Conservation (phyloP, 2,329 filamentous ascomycete genomes). For the Colletotrichum orbiculare region DNA sequence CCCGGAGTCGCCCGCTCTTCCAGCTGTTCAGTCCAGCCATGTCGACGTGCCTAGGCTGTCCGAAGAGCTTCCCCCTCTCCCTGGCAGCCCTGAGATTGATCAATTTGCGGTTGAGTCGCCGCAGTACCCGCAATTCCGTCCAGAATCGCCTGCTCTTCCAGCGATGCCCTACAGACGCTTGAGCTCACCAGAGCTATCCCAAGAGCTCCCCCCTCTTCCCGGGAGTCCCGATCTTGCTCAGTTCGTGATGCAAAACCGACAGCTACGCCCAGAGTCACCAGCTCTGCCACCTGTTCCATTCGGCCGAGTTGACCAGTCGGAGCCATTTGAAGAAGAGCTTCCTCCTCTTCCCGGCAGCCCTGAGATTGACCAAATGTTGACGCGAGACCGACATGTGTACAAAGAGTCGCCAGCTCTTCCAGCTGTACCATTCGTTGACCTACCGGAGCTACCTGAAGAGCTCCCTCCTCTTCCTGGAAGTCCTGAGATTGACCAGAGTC, state of each 20-base stretch:
- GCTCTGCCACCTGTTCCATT: conserved; percentile 10
- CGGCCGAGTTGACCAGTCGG: background rate
- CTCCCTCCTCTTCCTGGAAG: conserved; percentile 24
- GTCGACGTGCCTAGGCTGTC: too few species aligned
- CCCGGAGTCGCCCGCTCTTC: conserved; percentile 32
- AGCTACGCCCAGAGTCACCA: conserved; percentile 15
- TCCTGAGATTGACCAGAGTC: background rate
- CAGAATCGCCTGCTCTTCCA: conserved; percentile 30
- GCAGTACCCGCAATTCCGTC: background rate
- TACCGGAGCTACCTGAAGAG: conserved; percentile 1
- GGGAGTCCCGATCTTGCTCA: too few species aligned
- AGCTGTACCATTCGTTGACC: background rate
- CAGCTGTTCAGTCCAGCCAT: conserved; percentile 12
- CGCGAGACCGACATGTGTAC: background rate
- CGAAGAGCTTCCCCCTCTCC: background rate
- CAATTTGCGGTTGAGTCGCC: background rate
- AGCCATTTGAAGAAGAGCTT: conserved; percentile 1
- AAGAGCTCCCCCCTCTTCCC: background rate
- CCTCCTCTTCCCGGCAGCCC: conserved; percentile 24
- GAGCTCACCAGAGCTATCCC: background rate
- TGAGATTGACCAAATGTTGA: background rate
- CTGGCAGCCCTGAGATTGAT: background rate
- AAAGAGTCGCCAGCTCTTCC: conserved; percentile 20
- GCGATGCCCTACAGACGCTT: conserved; percentile 11
- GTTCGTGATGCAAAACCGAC: too few species aligned